phyloP scores from a whole-genome alignment of 306 rosid genomes.

The Vachellia collinsii region DNA sequence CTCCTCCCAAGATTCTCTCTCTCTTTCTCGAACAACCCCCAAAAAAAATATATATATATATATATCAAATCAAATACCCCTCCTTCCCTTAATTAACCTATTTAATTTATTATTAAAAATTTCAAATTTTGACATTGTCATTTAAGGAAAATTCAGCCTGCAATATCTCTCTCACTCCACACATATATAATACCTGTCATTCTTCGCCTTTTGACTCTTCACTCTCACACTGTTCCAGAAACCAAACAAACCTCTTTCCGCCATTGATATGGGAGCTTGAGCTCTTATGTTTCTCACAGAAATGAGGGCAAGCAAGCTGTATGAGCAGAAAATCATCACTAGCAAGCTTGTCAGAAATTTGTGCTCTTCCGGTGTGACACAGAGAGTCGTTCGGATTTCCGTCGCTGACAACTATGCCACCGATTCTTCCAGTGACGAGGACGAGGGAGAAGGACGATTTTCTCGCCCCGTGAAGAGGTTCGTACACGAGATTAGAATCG shows the following conservation, averaged over 20 bases:
- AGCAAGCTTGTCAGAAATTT: slow-evolving; percentile 31
- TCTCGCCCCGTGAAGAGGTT: slow-evolving; percentile 36
- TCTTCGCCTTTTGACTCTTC: not conserved
- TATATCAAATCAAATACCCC: not conserved
- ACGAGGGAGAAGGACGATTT: slow-evolving; percentile 42
- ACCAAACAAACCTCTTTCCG: not conserved
- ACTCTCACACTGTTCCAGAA: not conserved
- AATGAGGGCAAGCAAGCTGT: slow-evolving; percentile 22
- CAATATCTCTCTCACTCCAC: no score
- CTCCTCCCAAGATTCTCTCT: not conserved
- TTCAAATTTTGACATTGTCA: not conserved
- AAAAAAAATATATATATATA: not conserved
- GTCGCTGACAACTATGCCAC: slow-evolving; percentile 59
- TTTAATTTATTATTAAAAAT: not conserved
- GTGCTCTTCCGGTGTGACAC: not conserved
- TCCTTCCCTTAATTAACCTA: not conserved
- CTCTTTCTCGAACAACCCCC: not conserved
- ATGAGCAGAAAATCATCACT: slow-evolving; percentile 42
- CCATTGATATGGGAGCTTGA: not conserved
- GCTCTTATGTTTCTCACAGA: not conserved
- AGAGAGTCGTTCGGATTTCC: slow-evolving; percentile 49
- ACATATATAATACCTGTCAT: not conserved
- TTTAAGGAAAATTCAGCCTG: not conserved
- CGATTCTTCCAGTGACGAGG: slow-evolving; percentile 63
- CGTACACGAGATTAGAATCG: slow-evolving; percentile 54